phyloP scores from a whole-genome alignment of 2,329 filamentous ascomycete genomes.

The Neonectria ditissima region DNA sequence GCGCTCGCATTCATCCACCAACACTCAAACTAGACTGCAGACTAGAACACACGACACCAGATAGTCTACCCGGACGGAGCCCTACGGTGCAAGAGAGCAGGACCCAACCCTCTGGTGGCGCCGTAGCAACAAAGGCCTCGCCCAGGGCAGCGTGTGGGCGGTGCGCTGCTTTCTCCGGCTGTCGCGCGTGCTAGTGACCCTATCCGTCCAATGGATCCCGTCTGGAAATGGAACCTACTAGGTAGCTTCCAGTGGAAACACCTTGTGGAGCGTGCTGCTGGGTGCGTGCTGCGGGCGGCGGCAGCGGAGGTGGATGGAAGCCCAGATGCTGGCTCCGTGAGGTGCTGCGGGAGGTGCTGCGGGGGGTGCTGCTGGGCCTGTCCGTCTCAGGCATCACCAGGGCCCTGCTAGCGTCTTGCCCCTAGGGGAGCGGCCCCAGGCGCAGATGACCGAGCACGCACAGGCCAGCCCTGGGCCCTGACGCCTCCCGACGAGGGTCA shows the following conservation, averaged over 20 bases:
- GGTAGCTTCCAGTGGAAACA: neutral
- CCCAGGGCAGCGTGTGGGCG: constrained; percentile 9
- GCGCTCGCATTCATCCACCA: neutral
- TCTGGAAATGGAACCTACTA: too few species aligned
- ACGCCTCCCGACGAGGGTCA: constrained; percentile 18
- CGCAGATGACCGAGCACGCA: constrained; percentile 48
- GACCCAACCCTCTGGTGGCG: constrained; percentile 6
- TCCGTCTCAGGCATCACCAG: constrained; percentile 27
- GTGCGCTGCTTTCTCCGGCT: neutral
- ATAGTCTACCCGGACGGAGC: constrained; percentile 5
- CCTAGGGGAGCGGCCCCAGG: constrained; percentile 43
- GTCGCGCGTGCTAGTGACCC: neutral
- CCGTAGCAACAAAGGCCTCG: constrained; percentile 12
- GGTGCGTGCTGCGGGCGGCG: constrained; percentile 21
- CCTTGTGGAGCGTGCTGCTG: neutral
- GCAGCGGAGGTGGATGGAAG: constrained; percentile 13
- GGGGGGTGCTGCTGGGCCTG: neutral
- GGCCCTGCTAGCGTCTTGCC: constrained; percentile 35
- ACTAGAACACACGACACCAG: constrained; percentile 8
- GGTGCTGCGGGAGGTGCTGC: too few species aligned
- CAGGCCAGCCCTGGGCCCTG: constrained; percentile 40
- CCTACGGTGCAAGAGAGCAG: too few species aligned
- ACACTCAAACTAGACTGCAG: too few species aligned
- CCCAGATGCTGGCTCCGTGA: too few species aligned
- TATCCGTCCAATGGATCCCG: neutral